Base-by-base conservation (phyloP, 768 basidiomycete genomes). In the Suillus decipiens region DNA sequence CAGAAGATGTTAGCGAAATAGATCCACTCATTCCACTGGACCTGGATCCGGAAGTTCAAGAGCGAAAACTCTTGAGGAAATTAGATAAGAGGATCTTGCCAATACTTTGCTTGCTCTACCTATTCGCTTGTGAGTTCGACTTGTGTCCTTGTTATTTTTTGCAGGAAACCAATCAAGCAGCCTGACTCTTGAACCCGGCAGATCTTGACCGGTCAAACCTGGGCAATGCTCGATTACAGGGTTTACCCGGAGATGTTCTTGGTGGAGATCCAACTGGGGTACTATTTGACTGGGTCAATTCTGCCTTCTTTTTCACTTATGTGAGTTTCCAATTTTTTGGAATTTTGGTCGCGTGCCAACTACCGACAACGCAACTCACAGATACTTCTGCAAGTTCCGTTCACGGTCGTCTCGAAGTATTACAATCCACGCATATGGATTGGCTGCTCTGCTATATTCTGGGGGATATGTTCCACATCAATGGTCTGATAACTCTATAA, bases 231-330 rank as follows among this genome's bases (percentile, higher is more conserved):
- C 83, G 90, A 58, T 77, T 92, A 43, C 89, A 89, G 75, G 87
- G 89, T 12, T 75, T 93, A 14, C 82, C 87, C 3, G 71, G 84
- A 43, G 89, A 92, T 64, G 76, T 79, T 14, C 83, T 93, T 14
- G 81, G 81, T 14, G 89, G 90, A 8, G 91, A 92, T 68, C 82
- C 82, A 10, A 86, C 85, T 0, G 90, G 91, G 1, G 65, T 80
- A 28, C 77, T 86, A n/a, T 92, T 90, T 69, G 90, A 90, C 70
- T 92, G 89, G 90, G 75, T 90, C 50, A 89, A 87, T 62, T 88
- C 90, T 1, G 80, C 82, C 9, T 93, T 93, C 76, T 93, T 88
- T 75, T 86, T 93, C 74, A 86, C 92, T 65, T 93, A 92, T 72
- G 90, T 89, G 62, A 62, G 84, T 75, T 34, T 59, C 6, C 12